Evolutionary conservation across 768 basidiomycete genomes (phyloP).

Genomic region (Chlorophyllum brunneum): DNA sequence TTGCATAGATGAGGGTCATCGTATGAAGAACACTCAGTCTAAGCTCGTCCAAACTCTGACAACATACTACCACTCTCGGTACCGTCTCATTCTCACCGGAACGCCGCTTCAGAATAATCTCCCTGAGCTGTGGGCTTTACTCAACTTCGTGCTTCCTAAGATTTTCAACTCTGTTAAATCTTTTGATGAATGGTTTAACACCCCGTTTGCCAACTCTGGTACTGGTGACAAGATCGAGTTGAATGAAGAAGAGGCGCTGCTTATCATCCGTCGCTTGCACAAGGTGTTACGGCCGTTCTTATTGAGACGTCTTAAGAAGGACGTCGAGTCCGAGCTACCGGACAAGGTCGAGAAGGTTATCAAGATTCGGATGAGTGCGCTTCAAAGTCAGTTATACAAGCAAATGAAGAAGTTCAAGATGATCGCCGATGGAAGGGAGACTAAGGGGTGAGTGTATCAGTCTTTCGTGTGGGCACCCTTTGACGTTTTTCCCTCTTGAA

Average conservation of each 20-base stretch:
- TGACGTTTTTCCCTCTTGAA: slow-evolving; percentile 22
- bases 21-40: slow-evolving; percentile 94
- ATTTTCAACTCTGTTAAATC: slow-evolving; percentile 99
- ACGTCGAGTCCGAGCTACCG: slow-evolving; percentile 92
- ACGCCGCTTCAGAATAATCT: slow-evolving; percentile 97
- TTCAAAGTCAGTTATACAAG: slow-evolving; percentile 91
- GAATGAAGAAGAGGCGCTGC: slow-evolving; percentile 98
- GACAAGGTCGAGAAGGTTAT: slow-evolving; percentile 99
- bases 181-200: slow-evolving; percentile 99
- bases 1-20: slow-evolving; percentile 83
- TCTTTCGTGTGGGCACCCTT: slow-evolving; percentile 2
- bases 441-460: slow-evolving; percentile 57
- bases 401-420: slow-evolving; percentile 99
- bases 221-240: slow-evolving; percentile 97
- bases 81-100: slow-evolving; percentile 91
- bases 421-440: slow-evolving; percentile 79
- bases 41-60: slow-evolving; percentile 89
- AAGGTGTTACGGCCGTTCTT: slow-evolving; percentile 96
- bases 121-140: slow-evolving; percentile 90
- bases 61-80: slow-evolving; percentile 88
- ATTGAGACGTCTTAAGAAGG: slow-evolving; percentile 89
- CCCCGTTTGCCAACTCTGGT: slow-evolving; percentile 98
- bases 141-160: slow-evolving; percentile 93
- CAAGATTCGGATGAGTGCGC: slow-evolving; percentile 90
- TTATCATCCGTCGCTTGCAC: slow-evolving; percentile 94